phyloP scores from a whole-genome alignment of 495 filamentous ascomycete species.

The Xylaria palmicola region DNA sequence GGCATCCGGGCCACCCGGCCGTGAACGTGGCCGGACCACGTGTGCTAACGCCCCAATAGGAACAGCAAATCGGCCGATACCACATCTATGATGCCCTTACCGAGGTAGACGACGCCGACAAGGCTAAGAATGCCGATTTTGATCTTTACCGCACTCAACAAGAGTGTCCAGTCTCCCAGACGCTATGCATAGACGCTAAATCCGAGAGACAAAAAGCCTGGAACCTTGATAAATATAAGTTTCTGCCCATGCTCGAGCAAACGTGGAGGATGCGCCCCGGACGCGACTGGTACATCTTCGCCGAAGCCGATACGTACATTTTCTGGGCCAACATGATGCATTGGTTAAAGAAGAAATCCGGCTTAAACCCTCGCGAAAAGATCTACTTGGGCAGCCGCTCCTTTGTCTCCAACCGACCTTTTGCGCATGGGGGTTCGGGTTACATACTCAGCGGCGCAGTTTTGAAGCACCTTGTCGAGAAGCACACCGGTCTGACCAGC shows the following conservation, averaged over 20 bases:
- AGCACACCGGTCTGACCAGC: constrained; percentile 30
- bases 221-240: constrained; percentile 71
- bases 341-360: constrained; percentile 46
- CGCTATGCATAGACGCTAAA: constrained; percentile 30
- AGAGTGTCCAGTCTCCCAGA: constrained; percentile 36
- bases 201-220: constrained; percentile 47
- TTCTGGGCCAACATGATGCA: constrained; percentile 61
- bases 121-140: constrained; percentile 41
- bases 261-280: constrained; percentile 51
- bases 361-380: constrained; percentile 46
- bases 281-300: constrained; percentile 65
- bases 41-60: constrained; percentile 24
- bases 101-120: constrained; percentile 38
- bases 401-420: constrained; percentile 34
- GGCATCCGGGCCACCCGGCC: not conserved
- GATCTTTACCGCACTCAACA: constrained; percentile 47
- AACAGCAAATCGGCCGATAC: constrained; percentile 44
- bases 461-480: constrained; percentile 37
- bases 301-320: constrained; percentile 67
- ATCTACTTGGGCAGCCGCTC: constrained; percentile 58
- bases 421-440: constrained; percentile 52
- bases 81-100: constrained; percentile 50
- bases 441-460: constrained; percentile 49
- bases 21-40: not conserved
- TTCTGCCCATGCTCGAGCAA: constrained; percentile 62